Conservation (phyloP, 2,329 filamentous ascomycete genomes). For the Leptographium flavum region DNA sequence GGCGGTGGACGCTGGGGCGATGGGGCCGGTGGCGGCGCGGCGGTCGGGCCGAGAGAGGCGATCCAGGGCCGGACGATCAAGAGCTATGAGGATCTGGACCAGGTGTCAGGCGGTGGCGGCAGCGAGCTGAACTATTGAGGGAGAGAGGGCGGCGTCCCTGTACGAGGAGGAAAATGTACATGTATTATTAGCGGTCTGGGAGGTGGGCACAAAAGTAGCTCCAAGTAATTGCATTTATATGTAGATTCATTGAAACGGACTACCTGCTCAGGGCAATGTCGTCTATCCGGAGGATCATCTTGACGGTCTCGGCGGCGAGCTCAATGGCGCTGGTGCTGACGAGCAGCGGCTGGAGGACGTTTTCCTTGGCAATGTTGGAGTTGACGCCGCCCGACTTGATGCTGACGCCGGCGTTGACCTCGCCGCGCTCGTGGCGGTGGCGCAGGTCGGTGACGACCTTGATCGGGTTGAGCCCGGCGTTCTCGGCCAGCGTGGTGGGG, state of each 20-base stretch:
- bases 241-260: too few species aligned
- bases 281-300: conserved; percentile 68
- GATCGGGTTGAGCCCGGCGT: conserved; percentile 94
- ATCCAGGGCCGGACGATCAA: conserved; percentile 86
- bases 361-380: conserved; percentile 91
- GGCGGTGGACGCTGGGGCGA: conserved; percentile 53
- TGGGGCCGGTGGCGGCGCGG: conserved; percentile 56
- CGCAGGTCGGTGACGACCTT: conserved; percentile 94
- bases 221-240: not conserved
- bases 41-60: conserved; percentile 76
- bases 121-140: conserved; percentile 77
- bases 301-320: conserved; percentile 93
- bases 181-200: too few species aligned
- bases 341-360: conserved; percentile 86
- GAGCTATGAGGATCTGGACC: conserved; percentile 95
- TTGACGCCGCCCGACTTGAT: conserved; percentile 97
- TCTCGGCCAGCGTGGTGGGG: conserved; percentile 91
- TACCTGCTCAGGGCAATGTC: conserved; percentile 52
- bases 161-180: not conserved
- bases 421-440: conserved; percentile 86
- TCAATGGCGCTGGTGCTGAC: conserved; percentile 97
- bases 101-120: conserved; percentile 57
- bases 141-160: not conserved
- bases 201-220: too few species aligned
- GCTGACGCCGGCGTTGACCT: conserved; percentile 92